Evolutionary conservation across 768 basidiomycete genomes (phyloP), one percentile per base, ranked within the genome.

Genomic region (Psilocybe sp.): DNA sequence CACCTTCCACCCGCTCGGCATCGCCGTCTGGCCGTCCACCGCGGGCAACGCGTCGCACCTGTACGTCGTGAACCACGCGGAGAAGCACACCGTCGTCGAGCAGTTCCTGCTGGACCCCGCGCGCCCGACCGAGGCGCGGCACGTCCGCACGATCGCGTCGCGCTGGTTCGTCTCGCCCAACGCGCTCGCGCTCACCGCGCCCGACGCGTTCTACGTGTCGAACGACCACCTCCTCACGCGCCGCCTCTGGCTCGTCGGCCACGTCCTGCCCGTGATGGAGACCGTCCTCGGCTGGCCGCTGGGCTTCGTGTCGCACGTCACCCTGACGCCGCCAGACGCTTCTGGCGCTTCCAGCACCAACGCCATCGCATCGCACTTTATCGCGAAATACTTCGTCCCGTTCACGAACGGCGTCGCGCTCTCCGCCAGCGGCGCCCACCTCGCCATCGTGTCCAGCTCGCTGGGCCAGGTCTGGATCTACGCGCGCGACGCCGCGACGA

Each of bases 191-290:
- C 64, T 86, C 31, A 83, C 85, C 8, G 79, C 83, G 38, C 79
- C 82, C 1, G 75, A 78, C 49, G 78, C 84, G 1, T 89, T 90
- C 63, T 89, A 84, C 58, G 75, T 89, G 43, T 78, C 79, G 37
- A 85, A 90, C 60, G 88, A 90, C 61, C 88, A 90, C 58, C 65
- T 79, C 33, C 61, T 87, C 59, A 87, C 85, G 2, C 76, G 83
- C 7, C 80, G 87, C 12, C 67, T 82, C 15, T 81, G 82, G 0
- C 59, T 65, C 9, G 35, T 85, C n/a, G 81, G 81, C 8, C 65
- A 67, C 37, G 49, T 82, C 19, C 57, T 82, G 0, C 79, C 86
- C 2, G 5, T 82, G 33, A 38, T 77, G 46, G 88, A 90, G 60
- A 74, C 80, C 4, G 0, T 82, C 14, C 64, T 83, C 3, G 77